Conservation (phyloP, 495 filamentous ascomycete species). For the Bathelium albidoporum region DNA sequence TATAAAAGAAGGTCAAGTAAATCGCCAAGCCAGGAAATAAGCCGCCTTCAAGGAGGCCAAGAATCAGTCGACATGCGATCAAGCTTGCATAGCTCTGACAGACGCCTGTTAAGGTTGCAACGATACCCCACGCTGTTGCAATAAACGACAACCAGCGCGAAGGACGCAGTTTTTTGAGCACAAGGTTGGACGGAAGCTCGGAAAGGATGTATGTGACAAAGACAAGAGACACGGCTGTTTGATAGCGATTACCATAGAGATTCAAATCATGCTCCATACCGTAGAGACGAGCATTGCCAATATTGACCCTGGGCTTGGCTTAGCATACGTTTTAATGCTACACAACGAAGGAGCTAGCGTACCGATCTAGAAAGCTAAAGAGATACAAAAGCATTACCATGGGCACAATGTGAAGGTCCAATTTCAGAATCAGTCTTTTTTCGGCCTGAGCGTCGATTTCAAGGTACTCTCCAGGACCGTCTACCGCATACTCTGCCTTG, state of each 20-base stretch:
- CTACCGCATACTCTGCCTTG: background rate
- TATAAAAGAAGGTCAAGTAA: slow-evolving; percentile 65
- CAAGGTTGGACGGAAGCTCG: slow-evolving; percentile 55
- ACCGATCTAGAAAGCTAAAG: slow-evolving; percentile 57
- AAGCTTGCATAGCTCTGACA: slow-evolving; percentile 47
- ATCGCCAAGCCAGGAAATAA: slow-evolving; percentile 57
- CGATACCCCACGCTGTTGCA: slow-evolving; percentile 55
- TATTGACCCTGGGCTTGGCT: slow-evolving; percentile 47
- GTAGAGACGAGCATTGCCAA: slow-evolving; percentile 66
- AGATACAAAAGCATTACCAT: slow-evolving; percentile 53
- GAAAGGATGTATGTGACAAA: slow-evolving; percentile 57
- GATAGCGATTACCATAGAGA: slow-evolving; percentile 52
- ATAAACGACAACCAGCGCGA: slow-evolving; percentile 59
- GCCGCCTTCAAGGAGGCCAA: slow-evolving; percentile 48
- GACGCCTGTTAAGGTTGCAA: slow-evolving; percentile 59
- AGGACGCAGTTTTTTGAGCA: slow-evolving; percentile 54
- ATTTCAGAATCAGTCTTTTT: slow-evolving; percentile 38
- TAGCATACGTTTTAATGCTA: slow-evolving; percentile 2
- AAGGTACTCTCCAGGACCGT: slow-evolving; percentile 2
- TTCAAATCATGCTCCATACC: slow-evolving; percentile 56
- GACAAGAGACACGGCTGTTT: slow-evolving; percentile 58
- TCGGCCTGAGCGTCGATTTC: slow-evolving; percentile 37
- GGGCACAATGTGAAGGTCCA: slow-evolving; percentile 52
- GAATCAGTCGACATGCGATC: slow-evolving; percentile 44
- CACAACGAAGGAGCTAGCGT: slow-evolving; percentile 9